Evolutionary conservation across 371 early-diverging fungal genomes (phyloP), one percentile per base, ranked within the genome.

Genomic region (Mucor plumbeus): DNA sequence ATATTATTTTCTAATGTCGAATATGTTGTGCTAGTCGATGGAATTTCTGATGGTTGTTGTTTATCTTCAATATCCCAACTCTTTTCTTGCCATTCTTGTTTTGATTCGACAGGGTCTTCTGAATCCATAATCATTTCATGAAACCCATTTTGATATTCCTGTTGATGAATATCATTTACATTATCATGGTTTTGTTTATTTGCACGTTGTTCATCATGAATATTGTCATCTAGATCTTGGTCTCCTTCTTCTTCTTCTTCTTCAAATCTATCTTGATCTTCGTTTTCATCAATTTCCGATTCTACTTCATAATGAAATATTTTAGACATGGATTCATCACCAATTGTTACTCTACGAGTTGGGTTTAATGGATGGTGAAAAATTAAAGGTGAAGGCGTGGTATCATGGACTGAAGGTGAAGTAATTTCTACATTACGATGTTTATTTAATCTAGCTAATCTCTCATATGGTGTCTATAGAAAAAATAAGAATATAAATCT

Each of bases 401-500:
- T 59, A 26, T 73, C 73, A 34, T 69, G 66, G 5, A 69, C 62
- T 3, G 73, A 63, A 41, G 84, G 87, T 33, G 84, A 84, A 11
- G 87, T 84, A 21, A 90, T 76, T 71, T 87, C 85, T 17, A 94
- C 84, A 69, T 97, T 97, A 57, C 91, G 86, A 69, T 91, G 88
- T 58, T 89, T 90, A 78, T 97, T 97, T 57, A 97, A 81, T 53
- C 97, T 87, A 9, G 97, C 97, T 41, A 95, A 76, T 48, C 94
- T 84, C 63, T 97, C 97, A 67, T 87, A 90, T 8, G 95, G 94
- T 15, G 97, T 95, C 91, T 91, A 74, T 50, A 1, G 17, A 19
- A 40, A 43, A 47, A 65, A 65, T 21, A 33, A 26, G 11, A 34
- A 19, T 55, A 26, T 35, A 36, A 15, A 15, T n/a, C 34, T 53